A percentile compares a stretch with the other conserved stretches of the same genome.
phyloP scores from a whole-genome alignment of 2,329 filamentous ascomycete genomes.

The Didymella sp. region DNA sequence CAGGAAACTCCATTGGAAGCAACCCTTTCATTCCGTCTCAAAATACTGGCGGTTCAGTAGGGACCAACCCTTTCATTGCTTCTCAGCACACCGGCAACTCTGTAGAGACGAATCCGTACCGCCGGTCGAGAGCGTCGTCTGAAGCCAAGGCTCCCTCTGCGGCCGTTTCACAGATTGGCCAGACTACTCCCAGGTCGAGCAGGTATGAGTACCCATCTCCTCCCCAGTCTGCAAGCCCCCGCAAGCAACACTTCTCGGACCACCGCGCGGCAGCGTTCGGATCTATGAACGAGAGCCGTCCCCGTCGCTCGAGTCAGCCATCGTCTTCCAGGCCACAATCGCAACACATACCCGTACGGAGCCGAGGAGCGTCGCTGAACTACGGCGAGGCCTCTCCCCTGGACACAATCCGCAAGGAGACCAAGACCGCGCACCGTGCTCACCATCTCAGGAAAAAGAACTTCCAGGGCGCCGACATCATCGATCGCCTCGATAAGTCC shows the following conservation, averaged over 20 bases:
- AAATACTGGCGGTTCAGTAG: constrained; percentile 31
- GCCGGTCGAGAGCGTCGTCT: constrained; percentile 44
- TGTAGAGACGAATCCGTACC: constrained; percentile 55
- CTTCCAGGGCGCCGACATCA: constrained; percentile 74
- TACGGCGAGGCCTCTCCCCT: constrained; percentile 73
- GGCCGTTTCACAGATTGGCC: constrained; percentile 25
- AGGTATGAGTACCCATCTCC: constrained; percentile 57
- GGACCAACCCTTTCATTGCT: constrained; percentile 37
- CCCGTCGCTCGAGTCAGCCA: constrained; percentile 46
- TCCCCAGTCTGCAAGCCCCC: constrained; percentile 63
- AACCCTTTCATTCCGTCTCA: constrained; percentile 35
- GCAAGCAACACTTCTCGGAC: constrained; percentile 47
- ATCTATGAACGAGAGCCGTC: constrained; percentile 38
- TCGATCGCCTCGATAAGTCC: constrained; percentile 79
- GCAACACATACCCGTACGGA: constrained; percentile 36
- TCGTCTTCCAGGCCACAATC: constrained; percentile 33
- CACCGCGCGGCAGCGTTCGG: constrained; percentile 45
- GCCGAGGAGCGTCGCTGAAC: constrained; percentile 60
- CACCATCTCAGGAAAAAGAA: constrained; percentile 71
- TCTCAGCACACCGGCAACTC: constrained; percentile 48
- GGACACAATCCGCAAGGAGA: constrained; percentile 69
- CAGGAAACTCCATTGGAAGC: constrained; percentile 34
- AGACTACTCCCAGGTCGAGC: constrained; percentile 31
- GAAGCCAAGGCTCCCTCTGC: constrained; percentile 35
- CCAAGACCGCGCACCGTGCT: constrained; percentile 69